phyloP scores from a whole-genome alignment of 306 rosid genomes.

The Gastrolobium bilobum region DNA sequence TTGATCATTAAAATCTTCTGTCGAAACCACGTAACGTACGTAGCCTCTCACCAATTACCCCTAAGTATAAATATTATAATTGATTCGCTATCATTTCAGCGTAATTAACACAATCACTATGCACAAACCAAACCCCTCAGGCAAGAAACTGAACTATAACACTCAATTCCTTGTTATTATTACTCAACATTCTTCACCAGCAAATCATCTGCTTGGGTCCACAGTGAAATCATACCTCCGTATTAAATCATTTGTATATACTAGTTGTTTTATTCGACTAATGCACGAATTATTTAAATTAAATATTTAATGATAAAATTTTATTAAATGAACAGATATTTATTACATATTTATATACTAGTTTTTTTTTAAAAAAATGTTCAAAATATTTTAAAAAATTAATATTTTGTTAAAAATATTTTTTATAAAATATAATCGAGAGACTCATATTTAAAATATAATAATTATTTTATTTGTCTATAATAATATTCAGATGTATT shows the following conservation, averaged over 20 bases:
- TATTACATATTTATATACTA: too few species aligned
- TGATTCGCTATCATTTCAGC: conserved; percentile 59
- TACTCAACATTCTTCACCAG: conserved; percentile 55
- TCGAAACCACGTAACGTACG: conserved; percentile 47
- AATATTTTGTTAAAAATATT: too few species aligned
- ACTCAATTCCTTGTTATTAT: conserved; percentile 52
- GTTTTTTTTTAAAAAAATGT: too few species aligned
- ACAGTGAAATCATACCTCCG: conserved; percentile 37
- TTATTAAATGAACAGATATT: too few species aligned
- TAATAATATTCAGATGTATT: too few species aligned
- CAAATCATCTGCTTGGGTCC: conserved; percentile 54
- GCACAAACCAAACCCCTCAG: conserved; percentile 53
- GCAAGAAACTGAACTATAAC: conserved; percentile 56
- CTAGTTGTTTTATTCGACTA: too few species aligned
- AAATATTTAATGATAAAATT: too few species aligned
- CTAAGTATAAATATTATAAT: conserved; percentile 14
- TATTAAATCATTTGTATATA: conserved; percentile 21
- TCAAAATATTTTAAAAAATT: too few species aligned
- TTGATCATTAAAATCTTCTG: conserved; percentile 26
- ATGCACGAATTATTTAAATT: too few species aligned
- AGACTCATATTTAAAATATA: too few species aligned
- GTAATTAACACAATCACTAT: conserved; percentile 55
- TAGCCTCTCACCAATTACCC: background rate
- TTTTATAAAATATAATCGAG: too few species aligned
- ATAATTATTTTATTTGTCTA: too few species aligned